Evolutionary conservation across 2,329 filamentous ascomycete genomes (phyloP).

Genomic region (Diplodia intermedia): DNA sequence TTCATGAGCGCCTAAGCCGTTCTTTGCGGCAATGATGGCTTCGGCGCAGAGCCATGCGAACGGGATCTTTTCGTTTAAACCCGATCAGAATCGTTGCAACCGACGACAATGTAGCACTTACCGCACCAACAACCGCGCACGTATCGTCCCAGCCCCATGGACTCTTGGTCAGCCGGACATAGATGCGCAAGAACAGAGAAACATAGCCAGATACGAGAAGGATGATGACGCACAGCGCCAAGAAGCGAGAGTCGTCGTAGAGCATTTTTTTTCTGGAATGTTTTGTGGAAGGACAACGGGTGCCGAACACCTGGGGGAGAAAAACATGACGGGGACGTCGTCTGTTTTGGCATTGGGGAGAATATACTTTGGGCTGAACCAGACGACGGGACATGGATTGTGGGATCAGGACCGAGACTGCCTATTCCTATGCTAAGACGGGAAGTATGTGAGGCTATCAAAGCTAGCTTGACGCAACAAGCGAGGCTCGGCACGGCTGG

Average conservation of each 20-base stretch:
- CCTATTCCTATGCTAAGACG: no score
- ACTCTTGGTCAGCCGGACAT: neutral
- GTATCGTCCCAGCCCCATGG: constrained; percentile 5
- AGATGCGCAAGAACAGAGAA: neutral
- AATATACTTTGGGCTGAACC: no score
- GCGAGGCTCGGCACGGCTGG: no score
- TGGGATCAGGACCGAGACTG: no score
- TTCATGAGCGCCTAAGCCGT: neutral
- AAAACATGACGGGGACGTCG: no score
- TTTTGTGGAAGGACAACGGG: neutral
- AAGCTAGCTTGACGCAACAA: no score
- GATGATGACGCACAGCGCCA: neutral
- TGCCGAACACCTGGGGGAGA: neutral
- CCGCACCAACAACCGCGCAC: neutral
- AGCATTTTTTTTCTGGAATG: neutral
- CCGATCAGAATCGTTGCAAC: neutral
- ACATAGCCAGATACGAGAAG: neutral
- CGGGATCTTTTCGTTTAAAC: neutral
- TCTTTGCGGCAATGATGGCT: constrained; percentile 1
- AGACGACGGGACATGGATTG: no score
- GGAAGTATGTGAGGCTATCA: no score
- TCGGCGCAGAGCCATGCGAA: constrained; percentile 8
- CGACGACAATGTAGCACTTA: neutral
- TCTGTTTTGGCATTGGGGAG: no score
- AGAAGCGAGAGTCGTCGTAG: neutral